Evolutionary conservation across 441 rosid species (phyloP), one percentile per base, ranked within the genome.

Genomic region (Mallotus repandus): DNA sequence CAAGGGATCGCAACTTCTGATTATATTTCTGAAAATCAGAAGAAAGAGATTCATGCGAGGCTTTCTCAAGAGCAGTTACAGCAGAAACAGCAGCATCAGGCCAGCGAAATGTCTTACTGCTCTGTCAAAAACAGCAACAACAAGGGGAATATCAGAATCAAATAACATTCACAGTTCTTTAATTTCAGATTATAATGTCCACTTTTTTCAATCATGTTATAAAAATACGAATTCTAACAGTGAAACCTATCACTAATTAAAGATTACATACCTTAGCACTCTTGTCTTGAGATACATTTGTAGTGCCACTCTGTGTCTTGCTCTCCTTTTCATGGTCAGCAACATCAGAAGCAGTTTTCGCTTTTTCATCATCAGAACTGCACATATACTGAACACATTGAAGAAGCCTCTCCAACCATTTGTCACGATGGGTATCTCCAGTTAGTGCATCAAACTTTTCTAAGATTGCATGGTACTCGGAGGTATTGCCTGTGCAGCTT

Each of bases 41-140:
- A n/a, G 91, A 80, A 77, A 91, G 84, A 56, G 93, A 72, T 65
- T 86, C 91, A 81, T 96, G 96, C 12, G 89, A 85, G 18, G 89
- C 97, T 81, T 86, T 81, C 90, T 96, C 99, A 77, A 96, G 97
- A 66, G 94, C 91, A 76, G 73, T 75, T 71, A 90, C 90, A 3
- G 94, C 88, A 69, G 88, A 80, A 83, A 93, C 92, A 69, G 96
- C 97, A 81, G 83, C 90, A 85, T 96, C 93, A 56, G 97, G 99
- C 97, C 98, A 96, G 73, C 80, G 67, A 74, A 93, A 91, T 52
- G 74, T 73, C 71, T 83, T 86, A 57, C 63, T 77, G 53, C 55
- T 80, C 99, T 92, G 84, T 73, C 78, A 68, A 78, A 70, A 61
- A 64, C 61, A 65, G 71, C 43, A 63, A 25, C 29, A 56, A 63